A percentile compares a stretch with the other conserved stretches of the same genome.
phyloP scores from a whole-genome alignment of 2,329 filamentous ascomycete species.

The Chaetomium sp. region DNA sequence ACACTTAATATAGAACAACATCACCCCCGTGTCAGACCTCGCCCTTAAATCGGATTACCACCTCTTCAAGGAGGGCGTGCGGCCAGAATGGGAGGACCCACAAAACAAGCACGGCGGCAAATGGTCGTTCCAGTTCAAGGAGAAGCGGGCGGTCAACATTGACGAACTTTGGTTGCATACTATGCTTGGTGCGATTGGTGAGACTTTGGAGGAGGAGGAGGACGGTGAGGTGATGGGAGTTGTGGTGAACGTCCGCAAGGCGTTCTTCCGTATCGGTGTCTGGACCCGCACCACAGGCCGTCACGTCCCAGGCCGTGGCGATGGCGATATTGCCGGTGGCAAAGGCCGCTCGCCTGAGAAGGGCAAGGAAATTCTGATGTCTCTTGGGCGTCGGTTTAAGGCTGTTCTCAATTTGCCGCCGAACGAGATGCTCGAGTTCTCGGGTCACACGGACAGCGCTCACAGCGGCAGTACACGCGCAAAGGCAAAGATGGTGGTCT shows the following conservation, averaged over 20 bases:
- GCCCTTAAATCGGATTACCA: conserved; percentile 98
- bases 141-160: conserved; percentile 85
- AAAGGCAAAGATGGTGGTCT: conserved; percentile 88
- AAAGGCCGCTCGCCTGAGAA: conserved; percentile 75
- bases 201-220: conserved; percentile 90
- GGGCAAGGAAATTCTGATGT: conserved; percentile 74
- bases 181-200: conserved; percentile 93
- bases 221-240: conserved; percentile 99
- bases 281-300: conserved; percentile 96
- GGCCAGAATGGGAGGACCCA: conserved; percentile 95
- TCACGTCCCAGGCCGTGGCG: conserved; percentile 67
- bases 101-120: conserved; percentile 99
- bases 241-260: conserved; percentile 97
- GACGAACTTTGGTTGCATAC: conserved; percentile 96
- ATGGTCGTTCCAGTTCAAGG: conserved; percentile 98
- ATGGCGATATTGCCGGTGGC: conserved; percentile 64
- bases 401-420: conserved; percentile 74
- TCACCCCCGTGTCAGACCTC: conserved; percentile 89
- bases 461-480: conserved; percentile 90
- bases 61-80: conserved; percentile 95
- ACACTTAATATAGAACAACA: conserved; percentile 74
- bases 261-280: conserved; percentile 93
- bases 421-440: conserved; percentile 82
- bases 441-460: conserved; percentile 89
- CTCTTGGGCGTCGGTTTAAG: conserved; percentile 89